phyloP scores from a whole-genome alignment of 2,329 filamentous ascomycete genomes.

The Microsporum ferrugineum region DNA sequence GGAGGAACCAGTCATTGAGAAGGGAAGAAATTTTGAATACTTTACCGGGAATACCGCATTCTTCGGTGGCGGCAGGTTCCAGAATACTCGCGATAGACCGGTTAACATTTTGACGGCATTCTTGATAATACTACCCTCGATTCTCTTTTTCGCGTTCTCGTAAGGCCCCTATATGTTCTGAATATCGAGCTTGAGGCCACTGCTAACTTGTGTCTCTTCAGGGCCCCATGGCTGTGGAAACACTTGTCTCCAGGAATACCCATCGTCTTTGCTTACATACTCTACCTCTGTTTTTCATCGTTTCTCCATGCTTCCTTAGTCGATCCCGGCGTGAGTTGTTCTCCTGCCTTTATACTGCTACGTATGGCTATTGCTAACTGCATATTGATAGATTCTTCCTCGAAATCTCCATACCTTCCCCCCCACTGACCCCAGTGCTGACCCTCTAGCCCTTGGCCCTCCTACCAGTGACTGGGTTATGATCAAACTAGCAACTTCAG shows the following conservation, averaged over 20 bases:
- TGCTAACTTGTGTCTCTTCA: conserved; percentile 20
- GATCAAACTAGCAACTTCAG: conserved; percentile 65
- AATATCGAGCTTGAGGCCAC: background rate
- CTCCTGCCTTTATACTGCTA: background rate
- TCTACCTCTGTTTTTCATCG: conserved; percentile 80
- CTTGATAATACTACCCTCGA: conserved; percentile 64
- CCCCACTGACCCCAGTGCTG: conserved; percentile 60
- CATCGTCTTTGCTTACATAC: conserved; percentile 81
- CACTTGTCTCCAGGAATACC: conserved; percentile 81
- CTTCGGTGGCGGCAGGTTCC: conserved; percentile 69
- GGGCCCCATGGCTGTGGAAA: conserved; percentile 71
- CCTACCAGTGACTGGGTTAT: conserved; percentile 89
- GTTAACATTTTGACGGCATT: conserved; percentile 80
- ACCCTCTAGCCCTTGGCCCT: conserved; percentile 70
- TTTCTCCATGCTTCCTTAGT: conserved; percentile 87
- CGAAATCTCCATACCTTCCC: conserved; percentile 85
- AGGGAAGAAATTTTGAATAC: conserved; percentile 75
- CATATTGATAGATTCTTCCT: conserved; percentile 60
- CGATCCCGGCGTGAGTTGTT: conserved; percentile 71
- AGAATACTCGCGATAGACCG: conserved; percentile 77
- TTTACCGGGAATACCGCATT: conserved; percentile 91
- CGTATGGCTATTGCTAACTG: background rate
- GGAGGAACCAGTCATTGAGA: conserved; percentile 33
- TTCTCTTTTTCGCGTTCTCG: conserved; percentile 77
- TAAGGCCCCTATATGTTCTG: conserved; percentile 26